Conservation (phyloP, 306 rosid species). For the Vigna unguiculata region DNA sequence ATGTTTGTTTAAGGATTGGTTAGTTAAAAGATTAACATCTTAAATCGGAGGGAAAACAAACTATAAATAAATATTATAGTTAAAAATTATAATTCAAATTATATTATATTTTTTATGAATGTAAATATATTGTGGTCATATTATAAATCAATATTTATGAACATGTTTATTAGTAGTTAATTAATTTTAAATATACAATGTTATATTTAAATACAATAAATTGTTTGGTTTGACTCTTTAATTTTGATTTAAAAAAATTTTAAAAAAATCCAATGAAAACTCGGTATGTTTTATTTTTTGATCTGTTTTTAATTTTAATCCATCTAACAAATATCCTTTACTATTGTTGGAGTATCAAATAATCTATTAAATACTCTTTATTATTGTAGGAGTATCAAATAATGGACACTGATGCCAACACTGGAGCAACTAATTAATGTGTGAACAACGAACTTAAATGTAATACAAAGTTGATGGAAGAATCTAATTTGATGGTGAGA, state of each 20-base stretch:
- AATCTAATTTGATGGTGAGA: background rate
- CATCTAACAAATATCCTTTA: background rate
- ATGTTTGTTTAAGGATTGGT: background rate
- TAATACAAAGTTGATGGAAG: background rate
- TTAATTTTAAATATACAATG: too few species aligned
- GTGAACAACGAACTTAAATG: background rate
- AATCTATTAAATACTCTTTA: background rate
- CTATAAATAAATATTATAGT: too few species aligned
- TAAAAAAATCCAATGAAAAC: too few species aligned
- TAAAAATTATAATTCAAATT: too few species aligned
- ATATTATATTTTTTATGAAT: too few species aligned
- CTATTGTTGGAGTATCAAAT: background rate
- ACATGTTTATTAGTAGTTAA: too few species aligned
- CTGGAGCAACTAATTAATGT: conserved; percentile 14
- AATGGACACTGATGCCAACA: background rate
- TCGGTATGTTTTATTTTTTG: too few species aligned
- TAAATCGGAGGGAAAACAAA: background rate
- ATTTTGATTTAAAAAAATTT: too few species aligned
- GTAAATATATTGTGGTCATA: too few species aligned
- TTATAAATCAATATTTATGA: too few species aligned
- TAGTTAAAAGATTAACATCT: background rate
- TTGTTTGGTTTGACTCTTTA: too few species aligned
- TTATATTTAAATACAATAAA: too few species aligned
- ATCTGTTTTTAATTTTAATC: background rate
- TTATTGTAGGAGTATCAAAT: background rate